Percentiles rank a stretch among this genome's conserved stretches.
phyloP scores from a whole-genome alignment of 2,329 filamentous ascomycete species.

The Diaporthe helianthi region DNA sequence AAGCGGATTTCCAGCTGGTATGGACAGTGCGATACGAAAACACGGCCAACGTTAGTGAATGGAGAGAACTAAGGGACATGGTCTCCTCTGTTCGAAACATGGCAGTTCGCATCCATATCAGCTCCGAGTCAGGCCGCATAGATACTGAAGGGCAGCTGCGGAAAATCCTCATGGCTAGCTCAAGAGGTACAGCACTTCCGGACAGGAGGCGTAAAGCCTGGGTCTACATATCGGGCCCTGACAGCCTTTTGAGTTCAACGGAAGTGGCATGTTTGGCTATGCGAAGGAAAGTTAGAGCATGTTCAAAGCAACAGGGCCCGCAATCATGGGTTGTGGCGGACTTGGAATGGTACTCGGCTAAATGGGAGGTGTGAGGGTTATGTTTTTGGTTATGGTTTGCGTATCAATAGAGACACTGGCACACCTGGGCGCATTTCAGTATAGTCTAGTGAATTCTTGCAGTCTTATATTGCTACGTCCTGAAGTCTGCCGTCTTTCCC shows the following conservation, averaged over 20 bases:
- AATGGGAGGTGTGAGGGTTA: background rate
- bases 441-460: too few species aligned
- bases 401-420: too few species aligned
- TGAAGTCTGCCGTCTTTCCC: too few species aligned
- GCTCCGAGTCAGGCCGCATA: conserved; percentile 24
- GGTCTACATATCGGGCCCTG: conserved; percentile 26
- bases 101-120: conserved; percentile 17
- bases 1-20: conserved; percentile 6
- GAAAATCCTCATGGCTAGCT: background rate
- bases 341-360: conserved; percentile 12
- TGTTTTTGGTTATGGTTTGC: too few species aligned
- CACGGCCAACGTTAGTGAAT: background rate
- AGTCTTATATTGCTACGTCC: too few species aligned
- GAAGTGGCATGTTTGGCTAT: conserved; percentile 6
- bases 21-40: conserved; percentile 22
- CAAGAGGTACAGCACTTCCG: background rate
- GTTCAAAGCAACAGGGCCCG: background rate
- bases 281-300: background rate
- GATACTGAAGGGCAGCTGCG: background rate
- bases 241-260: conserved; percentile 14
- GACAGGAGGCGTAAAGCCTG: conserved; percentile 10
- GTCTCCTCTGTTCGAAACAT: background rate
- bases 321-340: background rate
- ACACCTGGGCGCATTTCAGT: too few species aligned
- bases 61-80: background rate